Base-by-base conservation (phyloP, 768 basidiomycete genomes). In the Boletus sp. region DNA sequence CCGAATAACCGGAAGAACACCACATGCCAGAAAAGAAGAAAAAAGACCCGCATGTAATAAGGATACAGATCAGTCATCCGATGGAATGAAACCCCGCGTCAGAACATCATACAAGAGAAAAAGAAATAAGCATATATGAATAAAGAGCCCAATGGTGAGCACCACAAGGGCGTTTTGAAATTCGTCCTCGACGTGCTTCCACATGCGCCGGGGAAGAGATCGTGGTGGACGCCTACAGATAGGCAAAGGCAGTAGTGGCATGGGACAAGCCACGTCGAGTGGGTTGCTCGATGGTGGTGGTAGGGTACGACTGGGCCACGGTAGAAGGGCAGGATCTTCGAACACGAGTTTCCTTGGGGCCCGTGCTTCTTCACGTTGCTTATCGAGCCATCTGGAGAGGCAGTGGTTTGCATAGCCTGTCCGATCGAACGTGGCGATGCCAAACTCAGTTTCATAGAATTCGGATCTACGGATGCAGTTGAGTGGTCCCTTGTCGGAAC, bases 61-160 rank as follows among this genome's bases (percentile, higher is more conserved):
- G 9, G 15, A 43, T 11, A 54, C 1, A 38, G 14, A 33, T 68
- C 51, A 68, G 38, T 68, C 66, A 40, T 68, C 66, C 3, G 67
- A 59, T 30, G 67, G 66, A 23, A 53, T 27, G 27, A 68, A 35
- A 35, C 67, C 67, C 25, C 67, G 65, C 7, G 58, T 59, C 10
- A 70, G 62, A 40, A 70, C 50, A 60, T 68, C 64, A 55, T 70
- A 70, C 23, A 71, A 39, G 19, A 70, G 61, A 19, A 56, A 68
- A 9, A 68, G 25, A 53, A 57, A 61, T 57, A 70, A 60, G 19
- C 69, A 70, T 25, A 53, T 23, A 34, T 71, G 58, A 53, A 70
- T 64, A 23, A 61, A 46, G 8, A 67, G 41, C n/a, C 69, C 69
- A 13, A 70, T 45, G 14, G 47, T 41, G 35, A 71, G 37, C 21